phyloP scores from a whole-genome alignment of 2,329 filamentous ascomycete genomes.

The Paecilomyces niveus region DNA sequence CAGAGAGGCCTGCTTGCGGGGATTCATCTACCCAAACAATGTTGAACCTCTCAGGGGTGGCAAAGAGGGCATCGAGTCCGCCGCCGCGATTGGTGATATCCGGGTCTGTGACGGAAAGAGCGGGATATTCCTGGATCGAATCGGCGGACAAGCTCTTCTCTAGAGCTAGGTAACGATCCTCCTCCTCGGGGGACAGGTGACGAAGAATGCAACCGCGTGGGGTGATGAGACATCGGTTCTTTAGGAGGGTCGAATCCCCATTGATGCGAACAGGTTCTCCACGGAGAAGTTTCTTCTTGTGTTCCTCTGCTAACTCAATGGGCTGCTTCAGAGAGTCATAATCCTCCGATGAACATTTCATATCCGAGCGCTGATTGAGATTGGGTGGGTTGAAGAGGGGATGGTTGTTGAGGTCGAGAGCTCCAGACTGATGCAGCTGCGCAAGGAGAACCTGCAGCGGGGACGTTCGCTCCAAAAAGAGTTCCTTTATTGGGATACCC shows the following conservation, averaged over 20 bases:
- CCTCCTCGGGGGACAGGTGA: conserved; percentile 39
- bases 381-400: conserved; percentile 35
- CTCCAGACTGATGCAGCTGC: conserved; percentile 30
- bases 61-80: conserved; percentile 38
- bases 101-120: conserved; percentile 27
- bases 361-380: conserved; percentile 34
- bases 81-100: conserved; percentile 39
- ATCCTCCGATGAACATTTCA: conserved; percentile 34
- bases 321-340: conserved; percentile 33
- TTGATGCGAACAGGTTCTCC: conserved; percentile 36
- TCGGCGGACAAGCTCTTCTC: conserved; percentile 31
- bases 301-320: conserved; percentile 34
- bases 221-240: conserved; percentile 37
- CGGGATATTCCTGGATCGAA: conserved; percentile 32
- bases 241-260: conserved; percentile 26
- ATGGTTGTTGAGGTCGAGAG: conserved; percentile 30
- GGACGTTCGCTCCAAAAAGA: conserved; percentile 32
- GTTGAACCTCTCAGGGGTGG: conserved; percentile 39
- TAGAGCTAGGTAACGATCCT: conserved; percentile 38
- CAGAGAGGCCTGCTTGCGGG: conserved; percentile 16
- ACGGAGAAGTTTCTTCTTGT: conserved; percentile 33
- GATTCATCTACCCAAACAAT: conserved; percentile 38
- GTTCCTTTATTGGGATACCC: conserved; percentile 30
- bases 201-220: conserved; percentile 38
- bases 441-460: conserved; percentile 32